Conservation (phyloP, 2,329 filamentous ascomycete genomes). For the Curvularia eragrostidis region DNA sequence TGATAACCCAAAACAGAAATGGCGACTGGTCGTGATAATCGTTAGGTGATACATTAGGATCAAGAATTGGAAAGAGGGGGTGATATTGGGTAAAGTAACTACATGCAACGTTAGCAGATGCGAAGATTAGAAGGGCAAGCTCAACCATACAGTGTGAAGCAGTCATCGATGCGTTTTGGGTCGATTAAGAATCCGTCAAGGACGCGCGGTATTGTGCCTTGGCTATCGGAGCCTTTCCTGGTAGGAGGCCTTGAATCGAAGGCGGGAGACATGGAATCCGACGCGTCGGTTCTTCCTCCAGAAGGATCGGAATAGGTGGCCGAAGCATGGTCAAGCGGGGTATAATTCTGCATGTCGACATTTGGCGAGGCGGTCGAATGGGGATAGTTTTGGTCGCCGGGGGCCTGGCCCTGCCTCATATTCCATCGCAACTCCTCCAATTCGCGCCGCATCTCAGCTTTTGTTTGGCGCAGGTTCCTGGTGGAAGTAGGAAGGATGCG, state of each 20-base stretch:
- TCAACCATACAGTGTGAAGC: constrained; percentile 42
- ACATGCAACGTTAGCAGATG: constrained; percentile 18
- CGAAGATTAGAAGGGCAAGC: neutral
- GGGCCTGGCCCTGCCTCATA: constrained; percentile 37
- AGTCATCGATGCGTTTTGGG: constrained; percentile 44
- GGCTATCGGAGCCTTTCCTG: constrained; percentile 30
- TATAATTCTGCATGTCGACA: constrained; percentile 37
- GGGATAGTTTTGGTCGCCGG: constrained; percentile 36
- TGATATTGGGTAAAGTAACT: constrained; percentile 49
- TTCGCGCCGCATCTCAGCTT: constrained; percentile 49
- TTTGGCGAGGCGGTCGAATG: constrained; percentile 38
- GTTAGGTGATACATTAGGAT: constrained; percentile 38
- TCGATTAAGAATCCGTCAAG: constrained; percentile 45
- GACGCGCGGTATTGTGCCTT: constrained; percentile 34
- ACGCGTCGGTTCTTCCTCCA: constrained; percentile 32
- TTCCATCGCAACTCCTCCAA: constrained; percentile 48
- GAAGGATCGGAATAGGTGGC: constrained; percentile 41
- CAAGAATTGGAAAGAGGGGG: constrained; percentile 44
- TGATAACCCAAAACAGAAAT: constrained; percentile 52
- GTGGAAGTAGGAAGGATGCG: constrained; percentile 48
- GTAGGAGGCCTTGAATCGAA: constrained; percentile 36
- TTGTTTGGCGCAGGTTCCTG: constrained; percentile 47
- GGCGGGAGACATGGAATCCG: constrained; percentile 41
- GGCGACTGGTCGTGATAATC: constrained; percentile 45
- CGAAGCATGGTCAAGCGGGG: constrained; percentile 33